These are phyloP conservation scores for Turnera subulata DNA, from an alignment of 345 rosid species.

Conservation along the genomic window DNA sequence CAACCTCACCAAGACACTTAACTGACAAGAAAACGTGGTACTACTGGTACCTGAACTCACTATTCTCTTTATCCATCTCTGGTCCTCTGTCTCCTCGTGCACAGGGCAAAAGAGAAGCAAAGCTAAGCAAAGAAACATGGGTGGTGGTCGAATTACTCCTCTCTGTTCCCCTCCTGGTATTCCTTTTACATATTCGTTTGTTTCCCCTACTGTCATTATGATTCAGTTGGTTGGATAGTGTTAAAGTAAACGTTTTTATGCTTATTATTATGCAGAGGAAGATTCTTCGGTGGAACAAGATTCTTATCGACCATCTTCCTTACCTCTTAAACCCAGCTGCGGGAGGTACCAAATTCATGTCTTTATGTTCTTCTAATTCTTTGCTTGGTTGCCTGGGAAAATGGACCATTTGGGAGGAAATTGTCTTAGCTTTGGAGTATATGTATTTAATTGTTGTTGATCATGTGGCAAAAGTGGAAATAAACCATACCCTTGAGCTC, in stretches of 20 bases:
- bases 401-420: too few relatives aligned
- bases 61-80: too few relatives aligned
- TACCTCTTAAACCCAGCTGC: background rate
- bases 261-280: constrained; percentile 17
- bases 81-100: background rate
- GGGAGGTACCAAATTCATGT: too few relatives aligned
- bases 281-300: constrained; percentile 17
- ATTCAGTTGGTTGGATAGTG: background rate
- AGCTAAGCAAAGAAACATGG: constrained; percentile 7
- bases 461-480: background rate
- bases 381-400: too few relatives aligned
- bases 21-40: background rate
- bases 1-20: background rate
- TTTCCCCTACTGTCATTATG: background rate
- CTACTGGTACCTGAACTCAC: background rate
- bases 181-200: background rate
- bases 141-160: constrained; percentile 12
- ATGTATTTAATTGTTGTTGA: background rate
- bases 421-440: too few relatives aligned
- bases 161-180: constrained; percentile 11
- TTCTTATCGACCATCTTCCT: constrained; percentile 13
- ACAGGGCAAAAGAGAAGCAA: background rate
- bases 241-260: background rate
- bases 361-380: too few relatives aligned
- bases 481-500: too few relatives aligned